These are phyloP conservation scores for Candida fluviatilis DNA, from an alignment of 805 yeast species.

Conservation along the genomic window DNA sequence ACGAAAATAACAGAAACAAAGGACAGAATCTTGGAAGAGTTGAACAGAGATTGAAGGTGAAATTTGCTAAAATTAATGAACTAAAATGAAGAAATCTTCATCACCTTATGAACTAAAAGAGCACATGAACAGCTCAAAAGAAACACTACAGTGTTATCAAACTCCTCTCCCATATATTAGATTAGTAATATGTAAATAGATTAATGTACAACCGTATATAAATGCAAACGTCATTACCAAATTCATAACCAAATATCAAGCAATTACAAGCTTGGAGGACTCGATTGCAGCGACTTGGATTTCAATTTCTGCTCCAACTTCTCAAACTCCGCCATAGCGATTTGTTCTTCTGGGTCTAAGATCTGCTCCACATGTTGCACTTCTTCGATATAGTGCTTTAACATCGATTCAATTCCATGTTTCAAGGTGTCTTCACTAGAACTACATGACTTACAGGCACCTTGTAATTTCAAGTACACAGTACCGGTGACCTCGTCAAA, in stretches of 20 bases:
- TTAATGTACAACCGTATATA: not conserved
- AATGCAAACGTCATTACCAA: not conserved
- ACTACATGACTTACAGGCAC: conserved; percentile 74
- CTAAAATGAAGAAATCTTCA: not conserved
- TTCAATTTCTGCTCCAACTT: conserved; percentile 60
- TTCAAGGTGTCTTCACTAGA: conserved; percentile 62
- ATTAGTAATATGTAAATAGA: not conserved
- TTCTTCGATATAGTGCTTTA: conserved; percentile 66
- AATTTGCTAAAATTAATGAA: not conserved
- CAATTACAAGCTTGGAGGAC: conserved; percentile 23
- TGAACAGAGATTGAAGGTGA: not conserved
- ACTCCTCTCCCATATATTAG: not conserved
- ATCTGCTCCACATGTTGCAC: conserved; percentile 62
- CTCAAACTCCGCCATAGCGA: conserved; percentile 79
- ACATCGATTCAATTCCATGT: conserved; percentile 67
- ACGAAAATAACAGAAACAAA: conserved; percentile 11
- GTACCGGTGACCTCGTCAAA: conserved; percentile 53
- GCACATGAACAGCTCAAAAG: too few relatives aligned
- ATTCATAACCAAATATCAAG: conserved; percentile 1
- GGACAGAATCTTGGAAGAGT: conserved; percentile 13
- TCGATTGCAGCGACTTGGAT: conserved; percentile 10
- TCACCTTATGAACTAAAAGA: too few relatives aligned
- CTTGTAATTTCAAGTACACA: conserved; percentile 55
- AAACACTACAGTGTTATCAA: too few relatives aligned
- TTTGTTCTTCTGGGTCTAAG: conserved; percentile 69